Percentiles rank a stretch among this genome's conserved stretches.
These are phyloP conservation scores for Spathaspora hagerdaliae DNA, from an alignment of 805 yeast genomes.

Conservation along the genomic window DNA sequence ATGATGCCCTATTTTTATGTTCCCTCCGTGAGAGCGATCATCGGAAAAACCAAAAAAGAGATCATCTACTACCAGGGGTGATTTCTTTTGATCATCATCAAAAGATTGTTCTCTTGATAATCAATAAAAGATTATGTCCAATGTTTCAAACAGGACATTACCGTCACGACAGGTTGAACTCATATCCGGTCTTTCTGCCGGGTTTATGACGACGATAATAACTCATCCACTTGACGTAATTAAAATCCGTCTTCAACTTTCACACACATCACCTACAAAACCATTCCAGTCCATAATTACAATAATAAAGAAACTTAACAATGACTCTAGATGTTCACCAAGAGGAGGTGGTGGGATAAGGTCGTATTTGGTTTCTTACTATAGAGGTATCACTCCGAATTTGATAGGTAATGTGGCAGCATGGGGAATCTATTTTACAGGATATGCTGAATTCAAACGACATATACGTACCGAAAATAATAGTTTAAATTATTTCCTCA, in stretches of 20 bases:
- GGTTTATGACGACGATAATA: constrained; percentile 69
- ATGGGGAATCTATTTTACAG: constrained; percentile 84
- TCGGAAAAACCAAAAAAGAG: too few species aligned
- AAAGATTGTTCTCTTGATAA: too few species aligned
- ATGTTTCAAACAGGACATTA: too few species aligned
- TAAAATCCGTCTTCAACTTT: constrained; percentile 78
- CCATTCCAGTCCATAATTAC: constrained; percentile 17
- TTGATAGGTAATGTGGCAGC: constrained; percentile 79
- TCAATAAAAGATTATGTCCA: too few species aligned
- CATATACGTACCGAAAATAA: constrained; percentile 8
- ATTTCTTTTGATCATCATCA: too few species aligned
- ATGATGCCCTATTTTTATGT: too few species aligned
- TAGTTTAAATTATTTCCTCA: constrained; percentile 28
- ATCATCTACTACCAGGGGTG: too few species aligned
- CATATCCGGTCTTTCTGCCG: constrained; percentile 75
- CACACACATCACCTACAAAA: constrained; percentile 4
- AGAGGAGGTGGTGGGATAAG: neutral
- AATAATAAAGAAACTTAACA: constrained; percentile 17
- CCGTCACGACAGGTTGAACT: constrained; percentile 45
- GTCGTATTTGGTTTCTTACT: constrained; percentile 33
- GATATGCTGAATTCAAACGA: constrained; percentile 61
- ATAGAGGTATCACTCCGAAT: constrained; percentile 80
- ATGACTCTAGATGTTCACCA: constrained; percentile 12
- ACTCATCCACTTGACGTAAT: constrained; percentile 89
- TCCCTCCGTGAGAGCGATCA: too few species aligned